Evolutionary conservation across 805 yeast species (phyloP).

Genomic region (Ogataea thermomethanolica): DNA sequence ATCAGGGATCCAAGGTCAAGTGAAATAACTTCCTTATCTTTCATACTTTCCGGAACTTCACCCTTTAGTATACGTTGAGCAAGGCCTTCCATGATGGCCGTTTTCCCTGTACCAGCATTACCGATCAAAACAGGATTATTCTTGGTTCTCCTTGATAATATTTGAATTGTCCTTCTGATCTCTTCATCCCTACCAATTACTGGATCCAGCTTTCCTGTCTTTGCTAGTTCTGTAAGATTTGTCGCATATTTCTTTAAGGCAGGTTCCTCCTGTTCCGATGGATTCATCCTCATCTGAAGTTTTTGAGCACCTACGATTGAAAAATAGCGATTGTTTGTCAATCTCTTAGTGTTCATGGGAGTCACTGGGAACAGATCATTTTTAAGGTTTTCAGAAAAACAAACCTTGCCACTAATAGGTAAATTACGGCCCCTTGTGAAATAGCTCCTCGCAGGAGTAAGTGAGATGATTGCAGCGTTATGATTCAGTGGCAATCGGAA

Average conservation of each 20-base stretch:
- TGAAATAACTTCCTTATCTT: slow-evolving; percentile 77
- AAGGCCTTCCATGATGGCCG: slow-evolving; percentile 93
- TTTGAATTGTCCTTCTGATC: slow-evolving; percentile 88
- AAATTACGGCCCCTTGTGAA: no score
- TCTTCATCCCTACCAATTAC: slow-evolving; percentile 97
- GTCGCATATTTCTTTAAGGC: slow-evolving; percentile 84
- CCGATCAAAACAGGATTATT: slow-evolving; percentile 96
- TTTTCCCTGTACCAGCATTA: slow-evolving; percentile 97
- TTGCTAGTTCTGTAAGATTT: slow-evolving; percentile 81
- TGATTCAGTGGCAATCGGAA: no score
- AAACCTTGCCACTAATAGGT: no score
- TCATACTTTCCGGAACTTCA: slow-evolving; percentile 93
- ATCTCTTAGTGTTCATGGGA: no score
- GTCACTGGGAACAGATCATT: no score
- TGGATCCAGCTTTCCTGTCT: slow-evolving; percentile 89
- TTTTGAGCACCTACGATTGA: not conserved
- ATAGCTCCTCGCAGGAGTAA: no score
- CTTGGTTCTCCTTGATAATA: slow-evolving; percentile 86
- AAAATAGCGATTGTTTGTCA: no score
- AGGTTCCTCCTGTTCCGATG: slow-evolving; percentile 49
- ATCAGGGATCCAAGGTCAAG: slow-evolving; percentile 85
- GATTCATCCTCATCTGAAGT: slow-evolving; percentile 33
- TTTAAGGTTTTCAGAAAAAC: no score
- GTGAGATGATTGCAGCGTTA: no score
- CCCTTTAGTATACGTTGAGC: slow-evolving; percentile 91